Evolutionary conservation across 169 alveolate genomes (phyloP), one percentile per base, ranked within the genome.

Genomic region (Plasmodium billcollinsi): DNA sequence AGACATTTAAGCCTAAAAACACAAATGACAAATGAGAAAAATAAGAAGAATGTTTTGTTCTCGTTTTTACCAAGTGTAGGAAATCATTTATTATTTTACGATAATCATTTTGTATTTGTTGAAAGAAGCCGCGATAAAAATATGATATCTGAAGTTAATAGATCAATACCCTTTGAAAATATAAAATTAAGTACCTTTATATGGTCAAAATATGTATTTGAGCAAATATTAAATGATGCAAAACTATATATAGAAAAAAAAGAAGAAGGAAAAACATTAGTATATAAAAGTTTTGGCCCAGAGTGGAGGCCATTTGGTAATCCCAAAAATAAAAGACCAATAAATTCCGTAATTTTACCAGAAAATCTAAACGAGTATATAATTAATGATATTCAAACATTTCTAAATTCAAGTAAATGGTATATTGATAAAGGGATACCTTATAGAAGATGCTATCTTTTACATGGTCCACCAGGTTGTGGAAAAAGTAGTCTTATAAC

Each of bases 381-480:
- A 52, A 66, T 88, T 14, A 88, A 73, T 33, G 92, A 88, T 47
- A 39, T 88, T 6, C 58, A 88, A 8, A 80, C 69, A 2, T 65
- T 63, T 88, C 78, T 88, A 52, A 61, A 59, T 47, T 62, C 88
- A 15, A 69, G 85, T 33, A 85, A 94, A 15, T 95, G 97, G 97
- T 95, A 95, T 21, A 50, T 92, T 9, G 86, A 73, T 45, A 70
- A 94, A 24, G 97, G 97, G 9, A 95, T 95, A 45, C 97, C 97
- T 7, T 94, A 95, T 73, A 91, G 97, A 20, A 88, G 97, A 29
- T 95, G 97, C 3, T 95, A 95, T 59, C 90, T 95, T 2, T 88
- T 95, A 4, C 93, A 89, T 69, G 97, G 97, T 1, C 97, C 97
- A 0, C 97, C 97, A 24, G 97, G 97, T 12, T 95, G 97, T 65